Percentiles rank a stretch among this genome's conserved stretches.
Evolutionary conservation across 2,329 filamentous ascomycete genomes (phyloP).

Genomic region (Volutella citrinella): DNA sequence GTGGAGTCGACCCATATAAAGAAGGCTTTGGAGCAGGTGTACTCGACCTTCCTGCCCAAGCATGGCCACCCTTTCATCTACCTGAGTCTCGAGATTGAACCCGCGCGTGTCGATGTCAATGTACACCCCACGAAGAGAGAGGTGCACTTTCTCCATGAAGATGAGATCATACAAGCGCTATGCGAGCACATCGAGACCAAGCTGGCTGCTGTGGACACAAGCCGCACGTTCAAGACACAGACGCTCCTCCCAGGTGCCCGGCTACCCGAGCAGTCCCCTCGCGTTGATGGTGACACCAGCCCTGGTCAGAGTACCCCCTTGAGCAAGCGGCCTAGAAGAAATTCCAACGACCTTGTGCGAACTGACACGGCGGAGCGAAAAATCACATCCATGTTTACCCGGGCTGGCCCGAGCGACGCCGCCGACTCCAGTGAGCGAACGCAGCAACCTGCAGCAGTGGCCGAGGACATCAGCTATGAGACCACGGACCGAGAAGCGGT

Average conservation of each 20-base stretch:
- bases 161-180: constrained; percentile 86
- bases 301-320: constrained; percentile 34
- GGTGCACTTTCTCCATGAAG: constrained; percentile 96
- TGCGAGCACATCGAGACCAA: constrained; percentile 76
- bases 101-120: constrained; percentile 90
- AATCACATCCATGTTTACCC: constrained; percentile 87
- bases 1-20: constrained; percentile 88
- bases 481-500: constrained; percentile 65
- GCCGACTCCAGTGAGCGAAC: constrained; percentile 15
- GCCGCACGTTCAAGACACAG: constrained; percentile 91
- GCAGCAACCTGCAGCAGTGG: constrained; percentile 34
- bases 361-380: constrained; percentile 88
- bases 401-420: constrained; percentile 41
- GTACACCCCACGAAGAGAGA: constrained; percentile 96
- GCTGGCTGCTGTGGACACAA: constrained; percentile 85
- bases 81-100: constrained; percentile 88
- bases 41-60: constrained; percentile 84
- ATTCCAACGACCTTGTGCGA: constrained; percentile 76
- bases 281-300: constrained; percentile 25
- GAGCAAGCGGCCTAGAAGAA: constrained; percentile 37
- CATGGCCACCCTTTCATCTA: constrained; percentile 93
- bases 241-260: constrained; percentile 73
- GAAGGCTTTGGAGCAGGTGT: constrained; percentile 88
- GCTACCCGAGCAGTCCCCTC: constrained; percentile 19
- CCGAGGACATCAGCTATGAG: constrained; percentile 66